These are phyloP conservation scores for Stephania cephalantha DNA, from an alignment of 164 flowering plant genomes.

Conservation along the genomic window DNA sequence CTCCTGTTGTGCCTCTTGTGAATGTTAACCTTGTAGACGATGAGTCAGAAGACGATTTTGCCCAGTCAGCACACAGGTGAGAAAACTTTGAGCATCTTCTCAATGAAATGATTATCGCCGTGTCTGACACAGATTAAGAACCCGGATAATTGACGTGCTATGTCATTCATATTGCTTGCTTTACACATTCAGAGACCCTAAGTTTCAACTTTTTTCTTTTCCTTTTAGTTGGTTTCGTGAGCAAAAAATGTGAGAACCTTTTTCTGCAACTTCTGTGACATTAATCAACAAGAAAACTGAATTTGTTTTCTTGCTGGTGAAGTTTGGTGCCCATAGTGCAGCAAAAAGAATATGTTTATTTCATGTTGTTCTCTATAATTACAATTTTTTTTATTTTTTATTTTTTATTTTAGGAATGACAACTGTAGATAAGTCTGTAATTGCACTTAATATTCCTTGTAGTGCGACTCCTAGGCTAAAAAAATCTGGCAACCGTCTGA, in stretches of 20 bases:
- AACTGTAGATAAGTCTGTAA: no score
- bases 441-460: no score
- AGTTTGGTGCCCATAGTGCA: no score
- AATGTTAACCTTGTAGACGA: constrained; percentile 82
- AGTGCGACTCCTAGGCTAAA: no score
- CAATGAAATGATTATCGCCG: neutral
- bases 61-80: constrained; percentile 80
- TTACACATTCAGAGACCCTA: neutral
- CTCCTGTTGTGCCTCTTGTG: constrained; percentile 48
- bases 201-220: neutral
- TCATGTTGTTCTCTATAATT: no score
- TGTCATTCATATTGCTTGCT: neutral
- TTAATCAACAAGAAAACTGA: no score
- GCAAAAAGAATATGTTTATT: no score
- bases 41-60: constrained; percentile 85
- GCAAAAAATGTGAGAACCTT: neutral
- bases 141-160: neutral
- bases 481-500: no score
- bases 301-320: no score
- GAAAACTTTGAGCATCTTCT: neutral
- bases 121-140: neutral
- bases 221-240: neutral
- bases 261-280: neutral
- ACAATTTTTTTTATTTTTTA: no score
- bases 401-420: no score